These are phyloP conservation scores for Cairneyella variabilis DNA, from an alignment of 495 filamentous ascomycete species.

Conservation along the genomic window DNA sequence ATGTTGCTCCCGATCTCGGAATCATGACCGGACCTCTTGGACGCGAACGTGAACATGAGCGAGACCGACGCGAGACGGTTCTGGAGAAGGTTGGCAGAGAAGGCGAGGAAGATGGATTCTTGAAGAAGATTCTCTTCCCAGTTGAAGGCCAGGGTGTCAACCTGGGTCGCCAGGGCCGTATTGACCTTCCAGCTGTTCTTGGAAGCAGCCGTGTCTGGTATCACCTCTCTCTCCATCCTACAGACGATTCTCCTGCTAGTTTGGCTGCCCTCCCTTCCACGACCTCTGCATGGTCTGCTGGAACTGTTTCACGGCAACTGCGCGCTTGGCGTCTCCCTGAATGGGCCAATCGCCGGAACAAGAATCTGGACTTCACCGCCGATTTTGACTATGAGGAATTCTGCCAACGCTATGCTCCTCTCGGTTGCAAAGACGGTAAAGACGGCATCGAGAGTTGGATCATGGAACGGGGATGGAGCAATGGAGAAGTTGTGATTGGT, in stretches of 20 bases:
- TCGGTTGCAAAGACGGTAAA: constrained; percentile 85
- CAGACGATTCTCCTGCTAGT: constrained; percentile 73
- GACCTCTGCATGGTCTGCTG: constrained; percentile 81
- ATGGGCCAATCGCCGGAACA: constrained; percentile 92
- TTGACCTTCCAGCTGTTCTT: constrained; percentile 65
- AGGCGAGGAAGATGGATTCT: constrained; percentile 77
- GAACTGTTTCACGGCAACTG: constrained; percentile 85
- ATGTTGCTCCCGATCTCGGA: constrained; percentile 78
- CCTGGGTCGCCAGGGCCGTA: constrained; percentile 67
- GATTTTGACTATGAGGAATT: constrained; percentile 97
- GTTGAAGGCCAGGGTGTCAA: constrained; percentile 68
- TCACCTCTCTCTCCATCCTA: constrained; percentile 87
- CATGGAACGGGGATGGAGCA: constrained; percentile 94
- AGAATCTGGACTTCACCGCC: constrained; percentile 91
- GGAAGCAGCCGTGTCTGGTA: constrained; percentile 91
- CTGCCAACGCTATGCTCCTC: constrained; percentile 66
- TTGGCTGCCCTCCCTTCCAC: constrained; percentile 57
- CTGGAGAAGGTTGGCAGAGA: constrained; percentile 82
- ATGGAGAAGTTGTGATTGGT: constrained; percentile 90
- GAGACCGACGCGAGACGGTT: constrained; percentile 75
- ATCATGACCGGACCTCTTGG: constrained; percentile 60
- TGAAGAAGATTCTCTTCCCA: constrained; percentile 81
- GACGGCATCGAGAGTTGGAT: constrained; percentile 97
- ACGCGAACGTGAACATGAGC: constrained; percentile 70
- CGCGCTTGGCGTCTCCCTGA: constrained; percentile 90